Evolutionary conservation across 2,329 filamentous ascomycete genomes (phyloP), one percentile per base, ranked within the genome.

Genomic region (Colletotrichum sp.): DNA sequence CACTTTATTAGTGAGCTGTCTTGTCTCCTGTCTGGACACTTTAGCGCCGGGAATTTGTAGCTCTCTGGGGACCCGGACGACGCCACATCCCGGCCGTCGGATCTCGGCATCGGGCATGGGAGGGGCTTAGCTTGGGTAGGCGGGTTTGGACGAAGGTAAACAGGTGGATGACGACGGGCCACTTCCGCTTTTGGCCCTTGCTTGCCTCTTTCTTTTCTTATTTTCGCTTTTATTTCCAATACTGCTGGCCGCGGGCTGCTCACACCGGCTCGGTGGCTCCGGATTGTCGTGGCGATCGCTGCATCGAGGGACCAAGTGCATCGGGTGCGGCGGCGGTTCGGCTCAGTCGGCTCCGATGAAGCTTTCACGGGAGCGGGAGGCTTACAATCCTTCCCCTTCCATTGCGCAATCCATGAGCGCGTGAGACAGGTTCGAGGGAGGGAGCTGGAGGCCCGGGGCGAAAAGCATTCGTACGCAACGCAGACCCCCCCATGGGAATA

Each of bases 11-110:
- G 34, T 36, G 32, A 67, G 36, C 24, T 55, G 39, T 52, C 26
- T 13, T 15, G 13, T 24, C 21, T 26, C 30, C 28, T 57, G n/a
- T 62, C 21, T 32, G 30, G 32, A 10, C 7, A 3, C 16, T 68
- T 34, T 69, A 55, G 70, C 63, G 63, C 39, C 63, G 69, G 69
- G 73, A 65, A 18, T 59, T 59, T 75, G 62, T 7, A 5, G 44
- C 26, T 30, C 16, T 28, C 49, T 72, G 44, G 36, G 60, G 34
- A 59, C 49, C 70, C 70, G 74, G 74, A 74, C 73, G 66, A 69
- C 74, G 70, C 74, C 70, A 76, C 74, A 76, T 74, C 70, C 70
- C 64, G 74, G 70, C 65, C 59, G 65, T 76, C 70, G 74, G 74
- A 69, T 69, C 71, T 73, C 74, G 64, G 74, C 74, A 69, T 34